Percentiles rank a stretch among this genome's conserved stretches.
Conservation (phyloP, 2,329 filamentous ascomycete species). For the Aspergillus fumigatus region DNA sequence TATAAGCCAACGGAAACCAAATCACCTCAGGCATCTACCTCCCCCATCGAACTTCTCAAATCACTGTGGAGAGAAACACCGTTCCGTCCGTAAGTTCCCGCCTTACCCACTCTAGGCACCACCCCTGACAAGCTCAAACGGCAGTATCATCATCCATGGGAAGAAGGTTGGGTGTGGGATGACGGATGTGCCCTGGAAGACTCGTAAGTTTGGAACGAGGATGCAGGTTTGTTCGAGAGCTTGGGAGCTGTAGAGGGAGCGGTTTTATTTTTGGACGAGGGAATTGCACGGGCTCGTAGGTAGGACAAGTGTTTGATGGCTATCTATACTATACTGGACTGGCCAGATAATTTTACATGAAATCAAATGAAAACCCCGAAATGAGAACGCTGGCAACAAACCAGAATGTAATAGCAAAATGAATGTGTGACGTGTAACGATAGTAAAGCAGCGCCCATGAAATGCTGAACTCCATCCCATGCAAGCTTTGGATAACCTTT, state of each 20-base stretch:
- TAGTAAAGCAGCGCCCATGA: neutral
- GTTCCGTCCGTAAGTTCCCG: slow-evolving; percentile 20
- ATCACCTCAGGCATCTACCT: slow-evolving; percentile 27
- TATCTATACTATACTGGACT: neutral
- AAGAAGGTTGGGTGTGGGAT: slow-evolving; percentile 34
- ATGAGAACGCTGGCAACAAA: neutral
- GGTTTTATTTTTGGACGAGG: slow-evolving; percentile 40
- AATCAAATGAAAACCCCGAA: neutral
- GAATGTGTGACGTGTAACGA: neutral
- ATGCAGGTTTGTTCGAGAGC: slow-evolving; percentile 38
- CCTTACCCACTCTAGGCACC: neutral
- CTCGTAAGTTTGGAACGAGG: slow-evolving; percentile 42
- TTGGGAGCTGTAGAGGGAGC: slow-evolving; percentile 31
- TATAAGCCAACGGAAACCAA: slow-evolving; percentile 17
- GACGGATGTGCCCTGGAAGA: slow-evolving; percentile 39
- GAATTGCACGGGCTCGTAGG: neutral
- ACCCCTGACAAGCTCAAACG: no score
- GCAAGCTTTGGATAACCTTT: neutral
- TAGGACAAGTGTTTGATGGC: neutral
- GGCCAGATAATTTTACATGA: neutral
- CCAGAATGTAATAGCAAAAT: no score
- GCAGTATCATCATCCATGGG: slow-evolving; percentile 38
- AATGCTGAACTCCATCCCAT: neutral
- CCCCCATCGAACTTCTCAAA: slow-evolving; percentile 5
- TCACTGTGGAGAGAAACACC: slow-evolving; percentile 7